Evolutionary conservation across 768 basidiomycete species (phyloP).

Genomic region (Roridomyces roridus): DNA sequence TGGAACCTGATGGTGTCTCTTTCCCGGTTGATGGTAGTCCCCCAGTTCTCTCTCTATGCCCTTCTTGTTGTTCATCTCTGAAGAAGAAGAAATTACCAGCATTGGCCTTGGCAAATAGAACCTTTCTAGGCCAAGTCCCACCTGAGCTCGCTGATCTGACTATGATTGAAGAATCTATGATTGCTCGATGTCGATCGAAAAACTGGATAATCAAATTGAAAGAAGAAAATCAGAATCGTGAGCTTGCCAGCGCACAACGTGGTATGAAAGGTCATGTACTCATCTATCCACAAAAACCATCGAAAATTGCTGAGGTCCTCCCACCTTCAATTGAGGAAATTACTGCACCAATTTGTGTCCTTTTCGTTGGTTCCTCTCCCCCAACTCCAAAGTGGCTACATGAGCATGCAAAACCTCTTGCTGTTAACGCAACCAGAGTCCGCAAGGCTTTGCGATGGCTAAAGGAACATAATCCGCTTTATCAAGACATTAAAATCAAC

Average conservation of each 20-base stretch:
- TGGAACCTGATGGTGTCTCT: background rate
- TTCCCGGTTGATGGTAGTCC: background rate
- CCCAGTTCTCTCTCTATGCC: background rate
- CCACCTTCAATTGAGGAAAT: constrained; percentile 5
- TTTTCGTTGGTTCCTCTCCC: constrained; percentile 2
- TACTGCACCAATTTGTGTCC: background rate
- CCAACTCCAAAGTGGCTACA: constrained; percentile 1
- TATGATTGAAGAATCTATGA: constrained; percentile 18
- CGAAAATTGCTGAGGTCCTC: background rate
- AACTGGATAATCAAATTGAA: constrained; percentile 1
- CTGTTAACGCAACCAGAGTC: background rate
- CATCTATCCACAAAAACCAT: background rate
- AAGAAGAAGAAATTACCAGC: background rate
- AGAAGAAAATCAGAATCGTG: constrained; percentile 3
- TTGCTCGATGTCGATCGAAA: constrained; percentile 19
- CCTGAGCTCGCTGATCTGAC: constrained; percentile 9
- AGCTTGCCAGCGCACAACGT: constrained; percentile 19
- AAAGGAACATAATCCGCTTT: constrained; percentile 1
- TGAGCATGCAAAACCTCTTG: background rate
- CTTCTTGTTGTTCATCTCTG: background rate
- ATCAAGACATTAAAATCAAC: background rate
- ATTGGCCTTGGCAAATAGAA: constrained; percentile 1
- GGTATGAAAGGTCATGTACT: constrained; percentile 1
- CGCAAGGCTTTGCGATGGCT: constrained; percentile 1
- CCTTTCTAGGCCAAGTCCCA: constrained; percentile 11